These are phyloP conservation scores for Pythium insidiosum DNA, from an alignment of 352 stramenopile species.

Conservation along the genomic window DNA sequence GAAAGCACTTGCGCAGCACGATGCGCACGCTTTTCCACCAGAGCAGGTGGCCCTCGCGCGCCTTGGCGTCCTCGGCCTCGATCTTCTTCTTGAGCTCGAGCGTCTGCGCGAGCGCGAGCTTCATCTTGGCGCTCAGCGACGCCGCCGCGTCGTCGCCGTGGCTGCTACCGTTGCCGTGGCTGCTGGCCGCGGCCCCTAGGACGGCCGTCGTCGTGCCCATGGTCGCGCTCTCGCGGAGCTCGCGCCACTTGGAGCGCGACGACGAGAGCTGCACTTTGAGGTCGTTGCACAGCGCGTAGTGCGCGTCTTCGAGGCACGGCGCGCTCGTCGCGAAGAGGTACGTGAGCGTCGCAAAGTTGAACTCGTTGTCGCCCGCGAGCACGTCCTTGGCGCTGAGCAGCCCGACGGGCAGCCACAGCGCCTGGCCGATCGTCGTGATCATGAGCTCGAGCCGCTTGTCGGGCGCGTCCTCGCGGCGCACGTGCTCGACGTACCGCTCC, in stretches of 20 bases:
- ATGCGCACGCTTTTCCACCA: constrained; percentile 68
- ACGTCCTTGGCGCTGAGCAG: constrained; percentile 64
- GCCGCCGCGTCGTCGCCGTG: constrained; percentile 12
- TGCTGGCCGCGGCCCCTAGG: not conserved
- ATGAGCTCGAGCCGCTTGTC: constrained; percentile 62
- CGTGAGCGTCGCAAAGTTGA: constrained; percentile 65
- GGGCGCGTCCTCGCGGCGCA: constrained; percentile 34
- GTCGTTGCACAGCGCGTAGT: constrained; percentile 37
- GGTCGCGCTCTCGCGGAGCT: constrained; percentile 30
- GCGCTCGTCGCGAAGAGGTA: constrained; percentile 68
- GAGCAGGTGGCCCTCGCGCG: constrained; percentile 50
- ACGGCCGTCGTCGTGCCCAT: not conserved
- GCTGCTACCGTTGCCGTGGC: not conserved
- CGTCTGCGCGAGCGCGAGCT: constrained; percentile 59
- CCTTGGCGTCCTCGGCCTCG: constrained; percentile 44
- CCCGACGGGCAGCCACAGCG: constrained; percentile 56
- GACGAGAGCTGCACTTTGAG: constrained; percentile 45
- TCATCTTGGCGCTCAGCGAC: constrained; percentile 45
- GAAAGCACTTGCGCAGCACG: constrained; percentile 71
- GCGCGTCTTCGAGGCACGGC: constrained; percentile 40
- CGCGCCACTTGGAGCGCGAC: constrained; percentile 49
- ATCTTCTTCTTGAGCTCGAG: constrained; percentile 66
- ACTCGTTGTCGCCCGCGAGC: constrained; percentile 53
- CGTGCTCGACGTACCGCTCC: constrained; percentile 64
- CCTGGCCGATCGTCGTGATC: constrained; percentile 61